phyloP scores from a whole-genome alignment of 192 early-diverging fungal species.

The Dimargaris verticillata region DNA sequence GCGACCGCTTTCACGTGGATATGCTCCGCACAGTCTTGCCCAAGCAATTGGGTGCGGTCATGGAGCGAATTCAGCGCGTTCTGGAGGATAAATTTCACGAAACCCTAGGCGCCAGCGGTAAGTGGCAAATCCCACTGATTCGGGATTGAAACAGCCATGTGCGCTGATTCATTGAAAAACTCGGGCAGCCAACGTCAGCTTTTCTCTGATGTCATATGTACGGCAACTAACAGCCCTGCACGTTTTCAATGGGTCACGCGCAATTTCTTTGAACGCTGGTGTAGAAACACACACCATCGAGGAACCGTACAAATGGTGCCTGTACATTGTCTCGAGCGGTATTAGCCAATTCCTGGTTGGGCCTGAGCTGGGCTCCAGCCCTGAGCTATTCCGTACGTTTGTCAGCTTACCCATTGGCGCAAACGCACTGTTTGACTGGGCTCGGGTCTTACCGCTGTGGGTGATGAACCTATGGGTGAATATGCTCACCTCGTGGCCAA shows the following conservation, averaged over 20 bases:
- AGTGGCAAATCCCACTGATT: too few species aligned
- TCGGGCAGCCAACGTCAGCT: too few species aligned
- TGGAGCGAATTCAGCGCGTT: not conserved
- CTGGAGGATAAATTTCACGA: not conserved
- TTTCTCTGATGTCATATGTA: too few species aligned
- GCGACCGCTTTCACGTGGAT: not conserved
- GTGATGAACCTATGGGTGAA: constrained; percentile 1
- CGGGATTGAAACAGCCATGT: too few species aligned
- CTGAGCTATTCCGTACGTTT: not conserved
- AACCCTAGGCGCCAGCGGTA: not conserved
- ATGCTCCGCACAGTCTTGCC: not conserved
- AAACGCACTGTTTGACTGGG: not conserved
- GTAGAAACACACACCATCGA: not conserved
- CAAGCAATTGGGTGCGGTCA: not conserved
- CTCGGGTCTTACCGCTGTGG: not conserved
- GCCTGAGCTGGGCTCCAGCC: not conserved
- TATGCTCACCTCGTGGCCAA: not conserved
- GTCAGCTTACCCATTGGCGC: not conserved
- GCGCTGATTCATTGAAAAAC: too few species aligned
- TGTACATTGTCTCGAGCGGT: not conserved
- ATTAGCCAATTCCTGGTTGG: not conserved
- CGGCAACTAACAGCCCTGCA: too few species aligned
- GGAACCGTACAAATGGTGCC: not conserved
- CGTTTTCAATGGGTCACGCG: too few species aligned
- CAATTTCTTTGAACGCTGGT: too few species aligned